Evolutionary conservation across 257 asterid species (phyloP).

Genomic region (Solanum commersonii): DNA sequence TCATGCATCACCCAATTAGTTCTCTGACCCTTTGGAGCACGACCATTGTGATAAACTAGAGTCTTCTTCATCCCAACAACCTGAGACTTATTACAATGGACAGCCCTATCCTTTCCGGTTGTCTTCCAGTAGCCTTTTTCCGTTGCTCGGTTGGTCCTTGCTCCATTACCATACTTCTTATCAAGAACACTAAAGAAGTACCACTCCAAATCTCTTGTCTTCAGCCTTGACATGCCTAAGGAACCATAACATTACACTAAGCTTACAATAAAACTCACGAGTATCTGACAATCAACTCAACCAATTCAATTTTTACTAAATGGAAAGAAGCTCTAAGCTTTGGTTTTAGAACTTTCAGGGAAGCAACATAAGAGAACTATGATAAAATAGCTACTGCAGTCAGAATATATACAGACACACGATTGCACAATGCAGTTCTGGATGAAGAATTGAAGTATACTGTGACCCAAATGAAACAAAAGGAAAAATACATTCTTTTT

Average conservation of each 20-base stretch:
- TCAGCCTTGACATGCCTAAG: slow-evolving; percentile 62
- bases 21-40: slow-evolving; percentile 93
- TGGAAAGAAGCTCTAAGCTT: neutral
- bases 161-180: slow-evolving; percentile 85
- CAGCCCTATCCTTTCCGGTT: slow-evolving; percentile 89
- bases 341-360: neutral
- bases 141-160: slow-evolving; percentile 89
- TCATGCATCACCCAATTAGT: slow-evolving; percentile 98
- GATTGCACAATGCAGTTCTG: neutral
- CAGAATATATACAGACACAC: neutral
- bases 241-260: neutral
- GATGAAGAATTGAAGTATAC: neutral
- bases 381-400: neutral
- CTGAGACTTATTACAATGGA: slow-evolving; percentile 39
- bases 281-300: neutral
- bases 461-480: neutral
- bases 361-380: neutral
- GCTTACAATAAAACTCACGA: neutral
- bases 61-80: slow-evolving; percentile 96
- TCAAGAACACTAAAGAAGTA: slow-evolving; percentile 82
- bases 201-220: slow-evolving; percentile 85
- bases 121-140: slow-evolving; percentile 95
- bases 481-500: neutral
- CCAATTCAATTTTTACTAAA: neutral
- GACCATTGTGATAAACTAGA: slow-evolving; percentile 78